These are phyloP conservation scores for Lithospermum erythrorhizon DNA, from an alignment of 257 asterid species.

Conservation along the genomic window DNA sequence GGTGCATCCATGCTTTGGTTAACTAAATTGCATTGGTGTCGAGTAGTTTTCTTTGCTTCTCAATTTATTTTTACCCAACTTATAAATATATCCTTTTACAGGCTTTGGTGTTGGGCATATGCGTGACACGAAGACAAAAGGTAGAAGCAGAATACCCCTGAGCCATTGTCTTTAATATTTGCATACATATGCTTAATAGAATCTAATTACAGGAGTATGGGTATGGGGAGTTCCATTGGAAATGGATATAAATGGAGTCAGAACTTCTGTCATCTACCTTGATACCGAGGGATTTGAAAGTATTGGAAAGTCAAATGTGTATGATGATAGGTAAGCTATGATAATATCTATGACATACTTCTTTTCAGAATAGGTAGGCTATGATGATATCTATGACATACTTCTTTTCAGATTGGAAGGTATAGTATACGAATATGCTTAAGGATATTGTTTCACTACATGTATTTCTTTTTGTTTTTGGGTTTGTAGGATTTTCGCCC, in stretches of 20 bases:
- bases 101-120: slow-evolving; percentile 99
- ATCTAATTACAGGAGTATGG: slow-evolving; percentile 66
- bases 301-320: slow-evolving; percentile 93
- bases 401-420: not conserved
- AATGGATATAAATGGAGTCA: slow-evolving; percentile 67
- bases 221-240: slow-evolving; percentile 89
- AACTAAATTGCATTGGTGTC: slow-evolving; percentile 1
- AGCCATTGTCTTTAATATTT: not conserved
- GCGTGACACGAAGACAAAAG: slow-evolving; percentile 99
- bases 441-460: not conserved
- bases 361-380: slow-evolving; percentile 41
- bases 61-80: not conserved
- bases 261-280: slow-evolving; percentile 83
- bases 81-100: slow-evolving; percentile 16
- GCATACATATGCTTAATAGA: not conserved
- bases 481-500: slow-evolving; percentile 70
- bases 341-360: not conserved
- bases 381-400: not conserved
- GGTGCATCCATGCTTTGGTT: slow-evolving; percentile 35
- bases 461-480: not conserved
- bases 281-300: slow-evolving; percentile 99
- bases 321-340: slow-evolving; percentile 74
- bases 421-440: not conserved
- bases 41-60: slow-evolving; percentile 1
- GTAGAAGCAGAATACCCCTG: slow-evolving; percentile 23